Evolutionary conservation across 345 rosid genomes (phyloP), one percentile per base, ranked within the genome.

Genomic region (Anacardium occidentale): DNA sequence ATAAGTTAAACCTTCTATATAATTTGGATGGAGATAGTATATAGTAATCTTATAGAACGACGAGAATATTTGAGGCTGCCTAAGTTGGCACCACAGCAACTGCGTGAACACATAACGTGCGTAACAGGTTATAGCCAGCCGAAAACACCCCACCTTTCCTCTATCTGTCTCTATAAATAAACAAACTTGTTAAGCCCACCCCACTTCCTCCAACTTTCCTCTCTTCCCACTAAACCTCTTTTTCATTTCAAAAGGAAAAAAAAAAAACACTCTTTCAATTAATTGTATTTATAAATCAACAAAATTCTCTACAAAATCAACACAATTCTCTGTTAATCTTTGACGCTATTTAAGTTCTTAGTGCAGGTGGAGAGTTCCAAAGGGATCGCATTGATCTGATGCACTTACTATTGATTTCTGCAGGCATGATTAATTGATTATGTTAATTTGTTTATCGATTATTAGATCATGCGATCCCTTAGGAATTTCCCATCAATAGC

Each of bases 301-400:
- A 29, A 29, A 29, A 29, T 29, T 29, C 32, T 29, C 1, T 3
- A 29, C 32, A 29, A 29, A n/a, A 29, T 29, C 32, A 29, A 29
- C 32, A 1, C 2, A 24, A 25, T 2, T 47, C 37, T 64, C 29
- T 48, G 4, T 25, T 26, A 42, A 42, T 22, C 15, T 45, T 0
- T 29, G 14, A 2, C 9, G 10, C 4, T 15, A 11, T 20, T 7
- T 5, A 52, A 7, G 26, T 63, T 57, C 62, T 51, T 86, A 79
- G 90, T 62, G 88, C 84, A 76, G 82, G 51, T 87, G 86, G 87
- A 77, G 69, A 71, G 75, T 76, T 87, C 91, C 91, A 83, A 87
- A 87, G 91, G 91, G 91, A 87, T 87, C 89, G 91, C 91, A 87
- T 87, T 87, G 91, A 85, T 87, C 86, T 78, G 64, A 80, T 79